phyloP scores from a whole-genome alignment of 2,329 filamentous ascomycete species.

The Microsporum canis region DNA sequence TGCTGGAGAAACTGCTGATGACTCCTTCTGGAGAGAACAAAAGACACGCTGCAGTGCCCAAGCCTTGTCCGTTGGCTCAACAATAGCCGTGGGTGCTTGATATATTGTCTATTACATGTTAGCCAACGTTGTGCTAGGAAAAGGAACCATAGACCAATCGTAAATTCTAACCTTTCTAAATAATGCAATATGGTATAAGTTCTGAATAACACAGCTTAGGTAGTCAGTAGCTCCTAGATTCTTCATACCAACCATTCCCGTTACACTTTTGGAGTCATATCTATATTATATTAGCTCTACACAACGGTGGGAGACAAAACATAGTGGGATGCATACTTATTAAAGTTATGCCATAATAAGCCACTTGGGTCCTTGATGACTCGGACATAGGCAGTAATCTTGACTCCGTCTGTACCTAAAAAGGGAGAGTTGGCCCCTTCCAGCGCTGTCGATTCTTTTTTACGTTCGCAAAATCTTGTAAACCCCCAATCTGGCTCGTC shows the following conservation, averaged over 20 bases:
- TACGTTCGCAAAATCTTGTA: constrained; percentile 80
- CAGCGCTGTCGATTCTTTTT: constrained; percentile 66
- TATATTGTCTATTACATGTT: constrained; percentile 62
- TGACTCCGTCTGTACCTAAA: constrained; percentile 38
- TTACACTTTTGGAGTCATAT: constrained; percentile 99
- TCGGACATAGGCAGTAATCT: constrained; percentile 38
- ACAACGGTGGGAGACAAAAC: constrained; percentile 9
- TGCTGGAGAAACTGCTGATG: constrained; percentile 70
- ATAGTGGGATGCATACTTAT: constrained; percentile 25
- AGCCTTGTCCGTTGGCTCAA: constrained; percentile 68
- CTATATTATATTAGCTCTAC: constrained; percentile 38
- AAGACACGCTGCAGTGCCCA: constrained; percentile 90
- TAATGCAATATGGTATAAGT: constrained; percentile 74
- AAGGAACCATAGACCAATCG: background rate
- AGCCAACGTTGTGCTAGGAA: background rate
- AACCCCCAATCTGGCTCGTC: constrained; percentile 99
- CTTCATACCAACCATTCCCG: constrained; percentile 88
- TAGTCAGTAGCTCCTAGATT: constrained; percentile 94
- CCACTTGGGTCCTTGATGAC: constrained; percentile 40
- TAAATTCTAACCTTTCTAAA: constrained; percentile 64
- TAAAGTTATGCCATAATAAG: constrained; percentile 38
- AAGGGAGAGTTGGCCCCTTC: constrained; percentile 52
- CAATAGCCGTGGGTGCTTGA: constrained; percentile 82
- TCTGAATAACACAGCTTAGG: constrained; percentile 72
- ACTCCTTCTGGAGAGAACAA: constrained; percentile 82